These are phyloP conservation scores for Boletus pseudopeckii DNA, from an alignment of 768 basidiomycete species.

Conservation along the genomic window DNA sequence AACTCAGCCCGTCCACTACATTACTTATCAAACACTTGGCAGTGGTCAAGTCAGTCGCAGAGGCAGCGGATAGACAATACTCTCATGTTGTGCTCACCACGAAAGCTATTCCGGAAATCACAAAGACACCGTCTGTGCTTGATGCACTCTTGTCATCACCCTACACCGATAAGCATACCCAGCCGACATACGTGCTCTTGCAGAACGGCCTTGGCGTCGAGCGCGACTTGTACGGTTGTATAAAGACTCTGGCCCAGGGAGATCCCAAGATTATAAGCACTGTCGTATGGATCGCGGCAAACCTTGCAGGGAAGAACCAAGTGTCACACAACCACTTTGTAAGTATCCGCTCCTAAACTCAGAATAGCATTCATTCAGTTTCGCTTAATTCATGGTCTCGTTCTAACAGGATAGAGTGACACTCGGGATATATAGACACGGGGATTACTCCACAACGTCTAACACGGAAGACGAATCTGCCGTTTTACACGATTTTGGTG, in stretches of 20 bases:
- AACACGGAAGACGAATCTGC: slow-evolving; percentile 43
- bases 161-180: slow-evolving; percentile 43
- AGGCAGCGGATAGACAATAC: slow-evolving; percentile 60
- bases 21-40: background rate
- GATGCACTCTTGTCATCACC: slow-evolving; percentile 49
- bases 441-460: slow-evolving; percentile 35
- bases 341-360: slow-evolving; percentile 17
- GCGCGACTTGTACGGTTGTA: slow-evolving; percentile 54
- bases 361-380: background rate
- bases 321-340: slow-evolving; percentile 55
- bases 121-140: slow-evolving; percentile 54
- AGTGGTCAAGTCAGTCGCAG: slow-evolving; percentile 59
- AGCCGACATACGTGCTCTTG: slow-evolving; percentile 59
- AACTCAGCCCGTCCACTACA: slow-evolving; percentile 12
- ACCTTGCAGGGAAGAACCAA: slow-evolving; percentile 43
- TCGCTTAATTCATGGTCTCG: background rate
- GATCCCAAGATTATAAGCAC: slow-evolving; percentile 52
- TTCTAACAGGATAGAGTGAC: slow-evolving; percentile 37
- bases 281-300: slow-evolving; percentile 53
- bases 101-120: slow-evolving; percentile 68
- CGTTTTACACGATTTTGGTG: slow-evolving; percentile 43
- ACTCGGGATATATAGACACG: slow-evolving; percentile 54
- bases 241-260: slow-evolving; percentile 40
- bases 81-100: slow-evolving; percentile 65
- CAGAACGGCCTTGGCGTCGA: slow-evolving; percentile 72